A percentile compares a stretch with the other conserved stretches of the same genome.
phyloP scores from a whole-genome alignment of 345 rosid genomes.

The Punica granatum region DNA sequence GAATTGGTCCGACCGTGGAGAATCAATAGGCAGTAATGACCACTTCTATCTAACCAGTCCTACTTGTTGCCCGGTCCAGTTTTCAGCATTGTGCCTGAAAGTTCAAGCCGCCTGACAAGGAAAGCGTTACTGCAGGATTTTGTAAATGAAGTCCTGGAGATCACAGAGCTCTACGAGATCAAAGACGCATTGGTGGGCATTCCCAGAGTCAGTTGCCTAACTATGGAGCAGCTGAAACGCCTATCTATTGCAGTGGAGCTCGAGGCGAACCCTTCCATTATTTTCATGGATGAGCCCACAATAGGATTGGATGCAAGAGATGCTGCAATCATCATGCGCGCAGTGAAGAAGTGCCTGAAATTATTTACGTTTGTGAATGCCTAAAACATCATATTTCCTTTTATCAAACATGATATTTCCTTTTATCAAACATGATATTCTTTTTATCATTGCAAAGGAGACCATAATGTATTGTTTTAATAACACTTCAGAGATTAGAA shows the following conservation, averaged over 20 bases:
- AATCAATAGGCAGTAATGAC: too few relatives aligned
- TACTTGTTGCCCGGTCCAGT: too few relatives aligned
- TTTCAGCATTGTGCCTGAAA: too few relatives aligned
- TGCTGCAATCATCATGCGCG: slow-evolving; percentile 80
- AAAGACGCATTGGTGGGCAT: slow-evolving; percentile 64
- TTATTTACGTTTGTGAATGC: too few relatives aligned
- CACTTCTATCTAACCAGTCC: too few relatives aligned
- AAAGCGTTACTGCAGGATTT: slow-evolving; percentile 34
- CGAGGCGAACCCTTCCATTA: slow-evolving; percentile 73
- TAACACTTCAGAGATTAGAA: too few relatives aligned
- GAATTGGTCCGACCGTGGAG: background rate
- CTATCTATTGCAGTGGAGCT: slow-evolving; percentile 72
- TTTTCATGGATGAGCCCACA: slow-evolving; percentile 90
- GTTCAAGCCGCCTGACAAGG: too few relatives aligned
- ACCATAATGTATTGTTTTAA: too few relatives aligned
- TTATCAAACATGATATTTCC: too few relatives aligned
- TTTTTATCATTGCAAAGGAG: too few relatives aligned
- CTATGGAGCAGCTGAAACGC: slow-evolving; percentile 73
- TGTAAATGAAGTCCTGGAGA: slow-evolving; percentile 65
- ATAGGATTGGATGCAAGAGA: slow-evolving; percentile 79
- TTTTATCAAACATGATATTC: too few relatives aligned
- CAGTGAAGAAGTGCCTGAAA: slow-evolving; percentile 68
- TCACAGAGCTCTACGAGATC: slow-evolving; percentile 58
- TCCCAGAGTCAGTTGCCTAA: slow-evolving; percentile 49
- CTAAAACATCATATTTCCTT: too few relatives aligned